phyloP scores from a whole-genome alignment of 805 yeast species.

The Sporopachydermia lactativora region DNA sequence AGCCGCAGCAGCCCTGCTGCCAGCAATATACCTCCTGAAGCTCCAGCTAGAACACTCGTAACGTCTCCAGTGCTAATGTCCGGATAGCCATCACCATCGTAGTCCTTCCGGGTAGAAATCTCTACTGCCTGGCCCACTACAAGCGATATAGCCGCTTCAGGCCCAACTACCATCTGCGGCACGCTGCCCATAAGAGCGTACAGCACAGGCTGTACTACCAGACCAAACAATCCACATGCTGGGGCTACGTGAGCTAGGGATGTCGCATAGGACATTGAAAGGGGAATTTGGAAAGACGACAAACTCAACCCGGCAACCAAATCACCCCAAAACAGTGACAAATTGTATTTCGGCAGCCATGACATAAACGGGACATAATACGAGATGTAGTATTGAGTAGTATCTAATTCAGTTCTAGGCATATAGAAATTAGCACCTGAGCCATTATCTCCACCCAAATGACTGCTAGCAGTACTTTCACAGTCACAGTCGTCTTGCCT shows the following conservation, averaged over 20 bases:
- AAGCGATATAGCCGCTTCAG: constrained; percentile 78
- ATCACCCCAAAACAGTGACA: constrained; percentile 37
- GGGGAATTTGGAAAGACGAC: constrained; percentile 85
- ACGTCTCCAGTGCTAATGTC: constrained; percentile 34
- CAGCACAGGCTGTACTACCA: constrained; percentile 65
- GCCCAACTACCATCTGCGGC: constrained; percentile 83
- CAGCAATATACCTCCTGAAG: constrained; percentile 60
- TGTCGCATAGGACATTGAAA: constrained; percentile 72
- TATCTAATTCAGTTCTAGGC: background rate
- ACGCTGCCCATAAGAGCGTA: constrained; percentile 74
- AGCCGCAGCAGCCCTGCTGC: constrained; percentile 69
- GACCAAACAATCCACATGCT: constrained; percentile 59
- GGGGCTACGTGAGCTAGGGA: constrained; percentile 79
- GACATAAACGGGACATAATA: constrained; percentile 44
- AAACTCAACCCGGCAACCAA: constrained; percentile 72
- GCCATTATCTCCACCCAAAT: no score
- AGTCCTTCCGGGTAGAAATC: constrained; percentile 22
- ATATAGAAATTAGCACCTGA: background rate
- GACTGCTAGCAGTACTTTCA: no score
- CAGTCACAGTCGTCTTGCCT: no score
- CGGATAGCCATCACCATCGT: constrained; percentile 23
- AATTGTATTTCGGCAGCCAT: constrained; percentile 34
- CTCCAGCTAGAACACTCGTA: constrained; percentile 54
- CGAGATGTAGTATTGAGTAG: constrained; percentile 15
- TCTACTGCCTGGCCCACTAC: constrained; percentile 72